phyloP scores from a whole-genome alignment of 2,329 filamentous ascomycete species.

The Aspergillus pseudoterreus region DNA sequence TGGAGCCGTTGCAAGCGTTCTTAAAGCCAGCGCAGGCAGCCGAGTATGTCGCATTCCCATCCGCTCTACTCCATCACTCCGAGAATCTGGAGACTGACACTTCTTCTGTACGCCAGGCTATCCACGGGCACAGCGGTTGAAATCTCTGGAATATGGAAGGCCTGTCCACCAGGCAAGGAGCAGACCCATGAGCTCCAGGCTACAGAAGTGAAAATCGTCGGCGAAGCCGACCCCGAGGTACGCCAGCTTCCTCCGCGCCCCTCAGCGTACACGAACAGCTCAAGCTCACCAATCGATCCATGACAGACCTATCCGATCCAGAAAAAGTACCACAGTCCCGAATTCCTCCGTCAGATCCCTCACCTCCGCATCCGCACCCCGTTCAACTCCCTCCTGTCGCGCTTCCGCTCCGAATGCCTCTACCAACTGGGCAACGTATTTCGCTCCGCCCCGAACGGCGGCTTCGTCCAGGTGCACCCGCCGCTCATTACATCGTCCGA shows the following conservation, averaged over 20 bases:
- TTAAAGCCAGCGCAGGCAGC: constrained; percentile 67
- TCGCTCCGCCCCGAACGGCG: constrained; percentile 57
- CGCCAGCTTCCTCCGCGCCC: constrained; percentile 23
- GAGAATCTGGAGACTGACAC: neutral
- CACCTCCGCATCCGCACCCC: constrained; percentile 82
- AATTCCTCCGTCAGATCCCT: constrained; percentile 82
- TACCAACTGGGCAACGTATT: constrained; percentile 74
- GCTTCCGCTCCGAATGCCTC: constrained; percentile 77
- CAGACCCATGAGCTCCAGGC: constrained; percentile 82
- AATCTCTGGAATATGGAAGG: constrained; percentile 72
- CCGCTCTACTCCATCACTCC: neutral
- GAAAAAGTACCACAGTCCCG: constrained; percentile 89
- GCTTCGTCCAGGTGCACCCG: constrained; percentile 68
- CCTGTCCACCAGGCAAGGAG: constrained; percentile 61
- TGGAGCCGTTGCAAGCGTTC: constrained; percentile 75
- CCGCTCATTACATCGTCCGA: constrained; percentile 95
- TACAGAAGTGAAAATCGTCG: constrained; percentile 64
- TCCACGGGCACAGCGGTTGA: constrained; percentile 77
- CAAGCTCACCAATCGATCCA: neutral
- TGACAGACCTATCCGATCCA: constrained; percentile 82
- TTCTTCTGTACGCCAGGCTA: constrained; percentile 53
- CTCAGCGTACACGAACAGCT: neutral
- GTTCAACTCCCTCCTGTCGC: constrained; percentile 73
- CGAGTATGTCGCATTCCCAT: constrained; percentile 55
- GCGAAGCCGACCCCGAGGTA: constrained; percentile 75